phyloP scores from a whole-genome alignment of 1,284 basidiomycete species.

The Mycena citricolor region DNA sequence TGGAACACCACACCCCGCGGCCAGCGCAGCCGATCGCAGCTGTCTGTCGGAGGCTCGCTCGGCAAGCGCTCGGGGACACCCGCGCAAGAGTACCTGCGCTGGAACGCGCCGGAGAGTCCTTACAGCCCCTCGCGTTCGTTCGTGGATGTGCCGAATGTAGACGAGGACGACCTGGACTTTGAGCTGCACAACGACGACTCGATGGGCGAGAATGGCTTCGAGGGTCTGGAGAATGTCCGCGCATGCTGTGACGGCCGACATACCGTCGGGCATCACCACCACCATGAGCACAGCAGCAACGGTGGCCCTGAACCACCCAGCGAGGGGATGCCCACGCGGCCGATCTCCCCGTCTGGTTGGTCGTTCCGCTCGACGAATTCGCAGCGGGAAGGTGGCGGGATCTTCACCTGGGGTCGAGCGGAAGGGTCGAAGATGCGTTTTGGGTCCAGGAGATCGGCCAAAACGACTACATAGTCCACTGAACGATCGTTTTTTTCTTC shows the following conservation, averaged over 20 bases:
- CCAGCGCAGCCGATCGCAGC: slow-evolving; percentile 71
- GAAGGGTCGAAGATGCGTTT: slow-evolving; percentile 64
- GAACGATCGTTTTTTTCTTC: no score
- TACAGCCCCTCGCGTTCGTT: slow-evolving; percentile 70
- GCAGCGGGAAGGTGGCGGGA: slow-evolving; percentile 53
- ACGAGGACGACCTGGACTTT: slow-evolving; percentile 78
- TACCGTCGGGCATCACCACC: slow-evolving; percentile 70
- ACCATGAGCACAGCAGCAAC: slow-evolving; percentile 48
- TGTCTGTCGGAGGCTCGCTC: slow-evolving; percentile 69
- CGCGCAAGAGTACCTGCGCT: slow-evolving; percentile 84
- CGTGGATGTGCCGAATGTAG: slow-evolving; percentile 53
- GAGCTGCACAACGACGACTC: slow-evolving; percentile 75
- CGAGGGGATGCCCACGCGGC: slow-evolving; percentile 45
- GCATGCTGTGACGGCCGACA: slow-evolving; percentile 95
- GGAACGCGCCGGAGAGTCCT: slow-evolving; percentile 65
- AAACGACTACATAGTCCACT: no score
- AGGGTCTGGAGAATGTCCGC: slow-evolving; percentile 92
- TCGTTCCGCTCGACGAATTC: slow-evolving; percentile 75
- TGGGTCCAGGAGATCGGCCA: slow-evolving; percentile 62
- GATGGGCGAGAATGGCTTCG: slow-evolving; percentile 80
- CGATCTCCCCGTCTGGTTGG: slow-evolving; percentile 72
- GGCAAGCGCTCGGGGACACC: slow-evolving; percentile 86
- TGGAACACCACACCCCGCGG: slow-evolving; percentile 77
- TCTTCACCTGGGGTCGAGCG: slow-evolving; percentile 63
- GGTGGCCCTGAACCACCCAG: slow-evolving; percentile 3